Evolutionary conservation across 192 early-diverging fungal species (phyloP).

Genomic region (Backusella morwellensis): DNA sequence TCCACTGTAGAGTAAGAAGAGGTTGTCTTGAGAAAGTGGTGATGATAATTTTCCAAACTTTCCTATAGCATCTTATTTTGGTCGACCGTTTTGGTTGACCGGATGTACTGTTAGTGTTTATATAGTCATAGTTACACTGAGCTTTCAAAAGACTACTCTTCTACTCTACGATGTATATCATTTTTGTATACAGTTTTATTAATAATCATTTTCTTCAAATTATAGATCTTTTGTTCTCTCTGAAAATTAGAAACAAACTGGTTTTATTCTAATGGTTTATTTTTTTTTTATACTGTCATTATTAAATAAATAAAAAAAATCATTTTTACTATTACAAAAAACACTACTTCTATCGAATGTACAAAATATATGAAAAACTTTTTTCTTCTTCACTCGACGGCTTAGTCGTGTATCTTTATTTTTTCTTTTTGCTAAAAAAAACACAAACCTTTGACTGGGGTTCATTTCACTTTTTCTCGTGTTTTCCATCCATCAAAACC

Average conservation of each 20-base stretch:
- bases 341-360: too few species aligned
- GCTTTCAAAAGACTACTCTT: background rate
- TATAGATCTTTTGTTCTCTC: background rate
- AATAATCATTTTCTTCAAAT: background rate
- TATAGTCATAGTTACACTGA: constrained; percentile 24
- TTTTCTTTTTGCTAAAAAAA: background rate
- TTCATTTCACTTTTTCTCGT: background rate
- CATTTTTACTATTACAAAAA: background rate
- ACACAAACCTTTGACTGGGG: background rate
- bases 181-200: background rate
- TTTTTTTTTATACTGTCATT: background rate
- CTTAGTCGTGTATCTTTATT: too few species aligned
- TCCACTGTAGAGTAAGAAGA: background rate
- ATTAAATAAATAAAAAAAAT: background rate
- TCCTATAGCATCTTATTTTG: constrained; percentile 14
- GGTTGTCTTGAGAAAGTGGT: constrained; percentile 1
- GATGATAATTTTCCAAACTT: constrained; percentile 11
- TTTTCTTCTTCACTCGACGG: background rate
- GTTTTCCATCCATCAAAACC: background rate
- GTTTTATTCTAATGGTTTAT: background rate
- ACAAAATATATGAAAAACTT: background rate
- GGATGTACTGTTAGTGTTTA: constrained; percentile 13
- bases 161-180: background rate
- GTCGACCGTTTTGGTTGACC: constrained; percentile 17
- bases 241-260: too few species aligned